phyloP scores from a whole-genome alignment of 192 early-diverging fungal genomes.

The Entomortierella lignicola region DNA sequence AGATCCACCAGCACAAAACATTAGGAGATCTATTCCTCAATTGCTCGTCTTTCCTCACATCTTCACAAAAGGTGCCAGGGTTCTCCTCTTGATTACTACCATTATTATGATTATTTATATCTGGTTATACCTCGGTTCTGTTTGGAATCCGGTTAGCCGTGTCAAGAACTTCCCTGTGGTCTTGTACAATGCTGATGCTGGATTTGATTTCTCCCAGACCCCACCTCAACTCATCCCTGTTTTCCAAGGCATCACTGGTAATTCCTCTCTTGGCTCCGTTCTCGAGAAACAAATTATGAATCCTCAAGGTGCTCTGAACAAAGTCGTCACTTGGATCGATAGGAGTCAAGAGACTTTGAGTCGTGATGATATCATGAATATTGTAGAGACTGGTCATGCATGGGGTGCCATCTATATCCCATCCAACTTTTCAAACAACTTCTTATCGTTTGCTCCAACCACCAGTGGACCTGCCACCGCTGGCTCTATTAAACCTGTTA shows the following conservation, averaged over 20 bases:
- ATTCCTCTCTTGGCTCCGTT: constrained; percentile 27
- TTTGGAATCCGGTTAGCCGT: constrained; percentile 44
- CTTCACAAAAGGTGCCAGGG: constrained; percentile 38
- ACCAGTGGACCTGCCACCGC: constrained; percentile 35
- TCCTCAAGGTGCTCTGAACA: constrained; percentile 31
- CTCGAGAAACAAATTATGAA: constrained; percentile 45
- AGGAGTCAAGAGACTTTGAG: constrained; percentile 36
- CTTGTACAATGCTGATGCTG: constrained; percentile 43
- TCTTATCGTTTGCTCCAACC: constrained; percentile 42
- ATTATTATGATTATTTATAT: constrained; percentile 41
- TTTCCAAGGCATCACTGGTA: constrained; percentile 37
- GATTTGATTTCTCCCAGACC: constrained; percentile 44
- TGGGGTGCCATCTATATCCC: constrained; percentile 49
- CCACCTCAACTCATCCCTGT: constrained; percentile 29
- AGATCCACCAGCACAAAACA: not conserved
- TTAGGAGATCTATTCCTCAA: constrained; percentile 24
- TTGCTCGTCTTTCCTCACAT: constrained; percentile 49
- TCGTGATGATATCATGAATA: constrained; percentile 24
- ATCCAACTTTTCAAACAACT: constrained; percentile 53
- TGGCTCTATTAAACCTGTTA: constrained; percentile 18
- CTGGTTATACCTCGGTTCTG: constrained; percentile 45
- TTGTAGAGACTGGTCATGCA: constrained; percentile 26
- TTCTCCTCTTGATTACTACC: constrained; percentile 25
- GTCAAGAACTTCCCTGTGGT: constrained; percentile 48
- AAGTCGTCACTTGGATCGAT: constrained; percentile 40